Base-by-base conservation (phyloP, 1,284 basidiomycete genomes). In the Cutaneotrichosporon cutaneum region DNA sequence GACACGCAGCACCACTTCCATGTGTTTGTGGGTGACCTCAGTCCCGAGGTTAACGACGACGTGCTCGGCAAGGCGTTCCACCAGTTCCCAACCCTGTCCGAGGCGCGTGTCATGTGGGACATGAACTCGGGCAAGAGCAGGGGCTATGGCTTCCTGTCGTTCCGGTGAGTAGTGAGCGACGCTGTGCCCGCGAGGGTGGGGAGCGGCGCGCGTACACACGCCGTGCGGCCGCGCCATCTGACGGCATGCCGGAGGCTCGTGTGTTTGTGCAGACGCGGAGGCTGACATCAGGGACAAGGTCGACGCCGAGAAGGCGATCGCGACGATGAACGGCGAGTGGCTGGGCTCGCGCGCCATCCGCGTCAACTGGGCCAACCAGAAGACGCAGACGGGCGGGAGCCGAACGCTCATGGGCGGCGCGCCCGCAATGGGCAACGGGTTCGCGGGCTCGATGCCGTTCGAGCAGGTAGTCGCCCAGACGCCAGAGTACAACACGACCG, bases 91-190 rank as follows among this genome's bases (percentile, higher is more conserved):
- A 91, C 89, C 60, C 84, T 99, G 79, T 94, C 90, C 62, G 95
- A 99, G 79, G 95, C 94, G 54, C 87, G 95, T 53, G 94, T 99
- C 70, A 99, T 99, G 94, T 98, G 95, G 93, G 95, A 99, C 79
- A 94, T 96, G 91, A 95, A 94, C 82, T 96, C 93, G 61, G 94
- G 95, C 69, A 97, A 97, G 83, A 95, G 91, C 75, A 75, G 83
- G 39, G 83, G 83, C 2, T 85, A 83, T 66, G 83, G 83, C 10
- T 85, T 84, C 72, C 72, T 84, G 50, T 82, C 82, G n/a, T 84
- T 84, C 72, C 69, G 81, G 70, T 78, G 67, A 63, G 76, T 73
- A 1, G 48, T 11, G 5, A 8, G 26, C 9, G 18, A 45, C 14
- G 24, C 45, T 11, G 21, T 11, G 26, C 22, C 22, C 9, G 11